Conservation (phyloP, 495 filamentous ascomycete species). For the Tuber borchii region DNA sequence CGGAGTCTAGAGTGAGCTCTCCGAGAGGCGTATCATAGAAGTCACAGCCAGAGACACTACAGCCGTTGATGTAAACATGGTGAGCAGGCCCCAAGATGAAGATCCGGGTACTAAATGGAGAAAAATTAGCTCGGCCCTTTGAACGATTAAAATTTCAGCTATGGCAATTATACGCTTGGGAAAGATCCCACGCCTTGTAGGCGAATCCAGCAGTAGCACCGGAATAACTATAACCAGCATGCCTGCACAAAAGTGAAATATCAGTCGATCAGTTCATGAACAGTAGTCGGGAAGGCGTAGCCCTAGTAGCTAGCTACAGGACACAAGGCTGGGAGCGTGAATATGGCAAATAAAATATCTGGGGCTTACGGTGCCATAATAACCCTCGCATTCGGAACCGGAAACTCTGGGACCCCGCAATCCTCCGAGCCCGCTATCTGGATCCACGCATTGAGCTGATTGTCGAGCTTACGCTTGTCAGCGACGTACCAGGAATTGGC, state of each 20-base stretch:
- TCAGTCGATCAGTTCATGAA: not conserved
- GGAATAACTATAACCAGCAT: conserved; percentile 94
- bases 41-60: conserved; percentile 67
- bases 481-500: conserved; percentile 82
- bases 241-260: conserved; percentile 49
- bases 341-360: not conserved
- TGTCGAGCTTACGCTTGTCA: conserved; percentile 52
- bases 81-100: conserved; percentile 95
- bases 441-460: conserved; percentile 72
- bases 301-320: not conserved
- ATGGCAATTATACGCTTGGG: conserved; percentile 53
- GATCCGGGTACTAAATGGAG: conserved; percentile 64
- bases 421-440: conserved; percentile 53
- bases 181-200: conserved; percentile 83
- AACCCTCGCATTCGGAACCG: conserved; percentile 68
- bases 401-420: conserved; percentile 47
- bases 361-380: conserved; percentile 90
- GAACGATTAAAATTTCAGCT: not conserved
- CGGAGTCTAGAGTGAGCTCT: conserved; percentile 64
- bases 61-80: conserved; percentile 68
- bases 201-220: conserved; percentile 91
- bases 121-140: conserved; percentile 4
- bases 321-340: not conserved
- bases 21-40: conserved; percentile 83
- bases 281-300: not conserved